Evolutionary conservation across 2,329 filamentous ascomycete genomes (phyloP), one percentile per base, ranked within the genome.

Genomic region (Diaporthe destruens): DNA sequence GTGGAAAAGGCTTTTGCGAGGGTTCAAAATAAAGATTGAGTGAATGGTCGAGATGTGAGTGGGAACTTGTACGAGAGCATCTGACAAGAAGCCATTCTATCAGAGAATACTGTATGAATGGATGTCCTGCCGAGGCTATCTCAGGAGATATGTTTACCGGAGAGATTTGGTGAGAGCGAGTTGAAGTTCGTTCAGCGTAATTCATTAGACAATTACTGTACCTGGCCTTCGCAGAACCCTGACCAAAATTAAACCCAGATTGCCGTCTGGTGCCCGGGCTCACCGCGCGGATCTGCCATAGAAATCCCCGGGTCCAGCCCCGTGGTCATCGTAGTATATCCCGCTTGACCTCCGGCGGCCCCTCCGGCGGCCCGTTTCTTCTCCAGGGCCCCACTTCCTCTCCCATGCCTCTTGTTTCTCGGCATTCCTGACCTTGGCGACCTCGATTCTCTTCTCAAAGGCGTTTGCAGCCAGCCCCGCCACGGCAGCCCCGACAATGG

Each of bases 401-500:
- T 83, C 82, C 82, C 82, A 82, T 6, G 77, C 73, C 39, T 74
- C 76, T 16, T 79, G 74, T 72, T 82, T 79, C n/a, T 76, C 75
- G 42, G 78, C 78, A 57, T 80, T 81, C 42, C 79, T 78, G 18
- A 81, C 80, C 16, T 80, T 79, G 8, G 80, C 80, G 66, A 79
- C 78, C 76, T 86, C 85, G 14, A 87, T 77, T 57, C 81, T 80
- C 74, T 83, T 85, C 75, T 85, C 84, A 47, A 87, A 77, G 18
- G 84, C 86, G 69, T 87, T 89, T 16, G 87, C 87, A 6, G 87
- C 87, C 12, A 90, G 81, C 4, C 87, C 87, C 3, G 87, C 87
- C 0, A 88, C 87, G 4, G 88, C 85, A 1, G 87, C 88, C 2
- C 88, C 87, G 4, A 89, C 82, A 12, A 89, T 80, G 12, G 88